Percentiles rank a stretch among this genome's conserved stretches.
Conservation (phyloP, 306 rosid genomes). For the Lotus japonicus region DNA sequence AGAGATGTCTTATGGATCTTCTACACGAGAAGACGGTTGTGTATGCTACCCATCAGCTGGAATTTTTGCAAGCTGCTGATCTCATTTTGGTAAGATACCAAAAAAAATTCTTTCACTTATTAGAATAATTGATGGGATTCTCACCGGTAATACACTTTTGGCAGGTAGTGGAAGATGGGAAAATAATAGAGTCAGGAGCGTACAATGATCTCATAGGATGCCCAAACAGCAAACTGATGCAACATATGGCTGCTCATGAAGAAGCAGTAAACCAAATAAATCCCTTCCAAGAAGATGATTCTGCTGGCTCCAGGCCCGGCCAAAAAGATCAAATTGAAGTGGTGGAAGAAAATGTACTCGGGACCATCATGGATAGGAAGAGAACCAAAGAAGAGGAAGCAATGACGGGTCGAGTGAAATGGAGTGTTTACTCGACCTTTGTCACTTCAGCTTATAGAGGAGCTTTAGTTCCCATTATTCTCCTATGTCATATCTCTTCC, state of each 20-base stretch:
- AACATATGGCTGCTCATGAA: constrained; percentile 78
- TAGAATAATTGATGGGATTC: neutral
- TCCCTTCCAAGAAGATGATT: constrained; percentile 38
- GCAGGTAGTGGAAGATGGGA: constrained; percentile 80
- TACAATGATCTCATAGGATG: constrained; percentile 60
- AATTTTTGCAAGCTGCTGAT: constrained; percentile 81
- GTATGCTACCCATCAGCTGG: constrained; percentile 86
- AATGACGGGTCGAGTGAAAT: constrained; percentile 77
- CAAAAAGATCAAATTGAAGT: constrained; percentile 50
- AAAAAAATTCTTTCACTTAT: neutral
- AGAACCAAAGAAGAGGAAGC: constrained; percentile 62
- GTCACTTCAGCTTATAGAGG: constrained; percentile 73
- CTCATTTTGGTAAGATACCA: constrained; percentile 53
- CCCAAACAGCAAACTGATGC: constrained; percentile 50
- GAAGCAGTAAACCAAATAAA: constrained; percentile 55
- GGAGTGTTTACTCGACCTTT: constrained; percentile 82
- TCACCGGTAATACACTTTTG: neutral
- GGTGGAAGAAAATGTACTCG: constrained; percentile 35
- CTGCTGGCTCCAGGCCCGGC: constrained; percentile 26
- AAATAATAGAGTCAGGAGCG: constrained; percentile 60
- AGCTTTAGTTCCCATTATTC: constrained; percentile 73
- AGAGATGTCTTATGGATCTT: constrained; percentile 79
- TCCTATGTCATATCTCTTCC: constrained; percentile 78
- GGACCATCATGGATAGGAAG: constrained; percentile 26
- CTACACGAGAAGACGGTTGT: constrained; percentile 72